Evolutionary conservation across 352 stramenopile species (phyloP).

Genomic region (Elongisporangium anandrum): DNA sequence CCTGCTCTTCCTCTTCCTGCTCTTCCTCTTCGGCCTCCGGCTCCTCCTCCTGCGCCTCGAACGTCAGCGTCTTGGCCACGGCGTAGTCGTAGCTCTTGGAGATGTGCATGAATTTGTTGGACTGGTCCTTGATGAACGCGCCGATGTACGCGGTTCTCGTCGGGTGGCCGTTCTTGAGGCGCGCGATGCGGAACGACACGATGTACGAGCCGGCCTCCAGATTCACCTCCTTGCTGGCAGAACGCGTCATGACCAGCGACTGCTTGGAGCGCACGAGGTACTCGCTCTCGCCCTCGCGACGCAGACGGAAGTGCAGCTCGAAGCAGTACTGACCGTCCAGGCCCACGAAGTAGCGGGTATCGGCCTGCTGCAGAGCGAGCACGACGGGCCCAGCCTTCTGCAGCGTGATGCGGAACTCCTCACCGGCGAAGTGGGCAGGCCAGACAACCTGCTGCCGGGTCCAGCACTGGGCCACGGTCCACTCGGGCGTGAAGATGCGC

Average conservation of each 20-base stretch:
- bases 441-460: slow-evolving; percentile 23
- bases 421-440: slow-evolving; percentile 20
- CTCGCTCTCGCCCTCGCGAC: slow-evolving; percentile 17
- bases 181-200: slow-evolving; percentile 14
- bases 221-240: slow-evolving; percentile 27
- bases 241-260: slow-evolving; percentile 21
- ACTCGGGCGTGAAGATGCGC: slow-evolving; percentile 29
- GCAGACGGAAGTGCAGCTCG: slow-evolving; percentile 29
- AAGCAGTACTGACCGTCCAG: slow-evolving; percentile 39
- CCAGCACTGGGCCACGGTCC: slow-evolving; percentile 32
- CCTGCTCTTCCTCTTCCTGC: slow-evolving; percentile 1
- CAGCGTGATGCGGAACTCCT: slow-evolving; percentile 29
- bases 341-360: slow-evolving; percentile 32
- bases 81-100: slow-evolving; percentile 8
- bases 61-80: slow-evolving; percentile 5
- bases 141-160: background rate
- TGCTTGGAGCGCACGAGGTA: slow-evolving; percentile 23
- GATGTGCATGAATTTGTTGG: slow-evolving; percentile 15
- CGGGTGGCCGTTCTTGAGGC: background rate
- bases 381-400: slow-evolving; percentile 15
- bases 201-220: slow-evolving; percentile 21
- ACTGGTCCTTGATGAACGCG: slow-evolving; percentile 1
- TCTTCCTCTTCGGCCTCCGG: slow-evolving; percentile 2
- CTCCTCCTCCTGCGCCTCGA: slow-evolving; percentile 2
- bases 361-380: slow-evolving; percentile 33